Evolutionary conservation across 108 stramenopile species (phyloP).

Genomic region (Stephanodiscus triporus): DNA sequence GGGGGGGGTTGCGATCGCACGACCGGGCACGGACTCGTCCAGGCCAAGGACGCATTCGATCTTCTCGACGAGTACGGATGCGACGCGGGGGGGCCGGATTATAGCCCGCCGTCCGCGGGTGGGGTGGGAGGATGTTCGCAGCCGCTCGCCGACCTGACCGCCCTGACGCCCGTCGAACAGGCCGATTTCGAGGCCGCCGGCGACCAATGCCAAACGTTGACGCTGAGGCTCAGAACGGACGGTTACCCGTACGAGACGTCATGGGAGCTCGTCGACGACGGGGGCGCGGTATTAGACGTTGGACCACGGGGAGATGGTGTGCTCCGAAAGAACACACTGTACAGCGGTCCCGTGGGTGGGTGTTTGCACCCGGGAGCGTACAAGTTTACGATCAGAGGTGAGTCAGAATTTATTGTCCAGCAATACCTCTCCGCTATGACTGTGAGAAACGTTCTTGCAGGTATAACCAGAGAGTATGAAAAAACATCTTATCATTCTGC

Average conservation of each 20-base stretch:
- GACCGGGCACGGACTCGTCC: slow-evolving; percentile 42
- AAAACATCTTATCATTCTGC: background rate
- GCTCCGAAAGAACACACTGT: slow-evolving; percentile 6
- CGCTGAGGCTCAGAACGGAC: slow-evolving; percentile 11
- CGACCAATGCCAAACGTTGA: background rate
- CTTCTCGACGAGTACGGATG: slow-evolving; percentile 31
- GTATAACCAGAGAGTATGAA: background rate
- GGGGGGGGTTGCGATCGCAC: slow-evolving; percentile 18
- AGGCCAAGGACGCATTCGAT: slow-evolving; percentile 54
- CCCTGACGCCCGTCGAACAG: background rate
- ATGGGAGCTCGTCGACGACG: slow-evolving; percentile 10
- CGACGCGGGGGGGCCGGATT: slow-evolving; percentile 29
- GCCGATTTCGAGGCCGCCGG: background rate
- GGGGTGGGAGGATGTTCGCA: slow-evolving; percentile 40
- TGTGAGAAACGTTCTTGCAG: too few species aligned
- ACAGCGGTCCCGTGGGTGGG: slow-evolving; percentile 6
- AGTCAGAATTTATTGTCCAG: background rate
- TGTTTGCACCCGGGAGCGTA: slow-evolving; percentile 15
- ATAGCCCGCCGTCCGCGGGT: slow-evolving; percentile 23
- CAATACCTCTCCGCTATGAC: background rate
- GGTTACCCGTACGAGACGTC: slow-evolving; percentile 16
- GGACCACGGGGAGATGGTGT: slow-evolving; percentile 2
- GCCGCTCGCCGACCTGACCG: background rate
- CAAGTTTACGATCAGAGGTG: slow-evolving; percentile 19
- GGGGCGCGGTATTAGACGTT: background rate